Evolutionary conservation across 257 asterid genomes (phyloP).

Genomic region (Plantago ovata): DNA sequence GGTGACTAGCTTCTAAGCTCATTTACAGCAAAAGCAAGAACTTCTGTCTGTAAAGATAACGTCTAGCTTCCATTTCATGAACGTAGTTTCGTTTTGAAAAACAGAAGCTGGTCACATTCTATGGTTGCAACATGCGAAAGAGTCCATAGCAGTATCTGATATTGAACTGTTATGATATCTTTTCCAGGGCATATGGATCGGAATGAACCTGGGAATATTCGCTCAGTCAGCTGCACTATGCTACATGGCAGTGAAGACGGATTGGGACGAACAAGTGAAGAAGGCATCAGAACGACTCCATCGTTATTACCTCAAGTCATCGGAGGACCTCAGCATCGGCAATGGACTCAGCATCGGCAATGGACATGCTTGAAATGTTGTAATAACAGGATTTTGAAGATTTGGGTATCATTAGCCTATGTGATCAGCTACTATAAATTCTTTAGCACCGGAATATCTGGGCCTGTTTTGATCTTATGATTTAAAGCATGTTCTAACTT

Average conservation of each 20-base stretch:
- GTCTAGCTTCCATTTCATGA: too few species aligned
- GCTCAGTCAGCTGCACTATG: constrained; percentile 59
- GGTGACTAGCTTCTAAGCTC: too few species aligned
- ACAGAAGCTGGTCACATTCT: too few species aligned
- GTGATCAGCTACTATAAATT: background rate
- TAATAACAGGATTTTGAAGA: background rate
- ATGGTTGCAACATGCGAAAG: too few species aligned
- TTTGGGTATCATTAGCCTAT: constrained; percentile 28
- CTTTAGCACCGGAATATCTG: too few species aligned
- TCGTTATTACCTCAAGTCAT: constrained; percentile 48
- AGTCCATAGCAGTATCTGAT: background rate
- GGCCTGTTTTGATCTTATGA: too few species aligned
- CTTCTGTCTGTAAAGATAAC: too few species aligned
- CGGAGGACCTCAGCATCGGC: constrained; percentile 42
- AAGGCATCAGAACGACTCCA: constrained; percentile 35
- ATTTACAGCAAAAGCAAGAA: too few species aligned
- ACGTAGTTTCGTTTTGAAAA: too few species aligned
- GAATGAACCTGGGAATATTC: constrained; percentile 65
- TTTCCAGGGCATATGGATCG: constrained; percentile 84
- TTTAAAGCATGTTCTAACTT: too few species aligned
- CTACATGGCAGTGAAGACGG: constrained; percentile 70
- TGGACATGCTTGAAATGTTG: constrained; percentile 31
- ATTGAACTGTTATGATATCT: background rate
- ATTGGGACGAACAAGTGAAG: constrained; percentile 68
- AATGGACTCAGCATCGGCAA: too few species aligned